Conservation (phyloP, 2,329 filamentous ascomycete genomes). For the Alternaria dauci region DNA sequence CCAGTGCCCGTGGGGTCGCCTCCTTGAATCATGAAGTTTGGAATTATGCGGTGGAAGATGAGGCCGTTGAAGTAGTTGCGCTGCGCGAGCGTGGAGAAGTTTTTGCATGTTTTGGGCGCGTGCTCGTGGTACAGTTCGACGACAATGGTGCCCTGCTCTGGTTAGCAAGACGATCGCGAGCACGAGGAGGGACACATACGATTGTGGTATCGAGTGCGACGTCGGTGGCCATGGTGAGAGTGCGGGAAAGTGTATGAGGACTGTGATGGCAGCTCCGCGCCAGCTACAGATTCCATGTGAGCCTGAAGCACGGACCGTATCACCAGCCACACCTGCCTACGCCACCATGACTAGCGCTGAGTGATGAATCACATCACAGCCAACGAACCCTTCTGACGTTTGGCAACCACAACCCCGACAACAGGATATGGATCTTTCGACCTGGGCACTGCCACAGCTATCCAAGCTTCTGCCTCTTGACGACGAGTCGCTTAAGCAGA, state of each 20-base stretch:
- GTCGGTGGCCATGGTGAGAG: conserved; percentile 62
- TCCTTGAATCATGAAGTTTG: conserved; percentile 95
- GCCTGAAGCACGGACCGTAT: conserved; percentile 14
- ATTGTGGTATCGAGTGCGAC: conserved; percentile 76
- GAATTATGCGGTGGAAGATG: conserved; percentile 93
- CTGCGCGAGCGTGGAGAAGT: conserved; percentile 81
- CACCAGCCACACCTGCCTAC: conserved; percentile 16
- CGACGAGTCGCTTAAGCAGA: conserved; percentile 81
- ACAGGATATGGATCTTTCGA: conserved; percentile 51
- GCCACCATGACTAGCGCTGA: conserved; percentile 27
- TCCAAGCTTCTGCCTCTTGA: conserved; percentile 84
- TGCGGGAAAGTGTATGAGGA: conserved; percentile 27
- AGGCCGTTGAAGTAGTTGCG: conserved; percentile 88
- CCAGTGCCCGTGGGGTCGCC: conserved; percentile 95
- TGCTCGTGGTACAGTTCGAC: conserved; percentile 91
- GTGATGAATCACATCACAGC: conserved; percentile 36
- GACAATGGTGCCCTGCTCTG: conserved; percentile 75
- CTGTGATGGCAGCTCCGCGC: conserved; percentile 27
- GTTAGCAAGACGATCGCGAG: conserved; percentile 1
- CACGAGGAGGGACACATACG: not conserved
- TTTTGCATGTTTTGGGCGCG: conserved; percentile 87
- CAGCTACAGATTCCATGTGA: conserved; percentile 9
- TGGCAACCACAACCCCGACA: conserved; percentile 5
- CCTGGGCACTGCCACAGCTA: conserved; percentile 74
- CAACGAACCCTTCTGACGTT: conserved; percentile 7